Evolutionary conservation across 495 filamentous ascomycete species (phyloP).

Genomic region (Trichoderma asperelloides): DNA sequence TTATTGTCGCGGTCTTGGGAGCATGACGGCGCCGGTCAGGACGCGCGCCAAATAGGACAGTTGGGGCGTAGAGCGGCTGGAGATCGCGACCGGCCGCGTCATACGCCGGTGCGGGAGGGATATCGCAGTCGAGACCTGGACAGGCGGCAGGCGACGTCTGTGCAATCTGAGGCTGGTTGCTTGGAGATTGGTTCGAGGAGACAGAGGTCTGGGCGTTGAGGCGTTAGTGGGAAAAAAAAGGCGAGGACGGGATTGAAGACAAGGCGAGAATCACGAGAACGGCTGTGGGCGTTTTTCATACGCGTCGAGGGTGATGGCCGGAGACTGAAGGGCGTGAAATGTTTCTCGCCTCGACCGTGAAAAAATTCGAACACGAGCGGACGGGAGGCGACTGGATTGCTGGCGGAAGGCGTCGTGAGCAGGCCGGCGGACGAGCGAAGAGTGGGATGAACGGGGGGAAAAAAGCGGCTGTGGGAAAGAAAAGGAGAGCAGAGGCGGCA

Average conservation of each 20-base stretch:
- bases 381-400: background rate
- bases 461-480: constrained; percentile 7
- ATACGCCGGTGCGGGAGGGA: background rate
- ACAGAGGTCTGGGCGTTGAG: constrained; percentile 11
- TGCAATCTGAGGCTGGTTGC: constrained; percentile 13
- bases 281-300: constrained; percentile 2
- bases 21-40: constrained; percentile 46
- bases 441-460: constrained; percentile 24
- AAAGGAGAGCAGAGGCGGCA: constrained; percentile 7
- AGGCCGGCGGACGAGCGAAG: background rate
- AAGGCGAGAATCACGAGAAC: background rate
- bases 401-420: constrained; percentile 19
- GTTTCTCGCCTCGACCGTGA: constrained; percentile 6
- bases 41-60: constrained; percentile 24
- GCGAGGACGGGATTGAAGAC: background rate
- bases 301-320: constrained; percentile 7
- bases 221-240: constrained; percentile 1
- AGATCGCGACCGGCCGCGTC: constrained; percentile 6
- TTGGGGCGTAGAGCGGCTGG: constrained; percentile 12
- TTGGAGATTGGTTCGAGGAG: constrained; percentile 11
- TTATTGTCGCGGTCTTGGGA: constrained; percentile 46
- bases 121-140: background rate
- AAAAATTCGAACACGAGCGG: background rate
- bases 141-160: constrained; percentile 8
- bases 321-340: constrained; percentile 3